phyloP scores from a whole-genome alignment of 1,139 yeast genomes.

The Sugiyamaella sp. region DNA sequence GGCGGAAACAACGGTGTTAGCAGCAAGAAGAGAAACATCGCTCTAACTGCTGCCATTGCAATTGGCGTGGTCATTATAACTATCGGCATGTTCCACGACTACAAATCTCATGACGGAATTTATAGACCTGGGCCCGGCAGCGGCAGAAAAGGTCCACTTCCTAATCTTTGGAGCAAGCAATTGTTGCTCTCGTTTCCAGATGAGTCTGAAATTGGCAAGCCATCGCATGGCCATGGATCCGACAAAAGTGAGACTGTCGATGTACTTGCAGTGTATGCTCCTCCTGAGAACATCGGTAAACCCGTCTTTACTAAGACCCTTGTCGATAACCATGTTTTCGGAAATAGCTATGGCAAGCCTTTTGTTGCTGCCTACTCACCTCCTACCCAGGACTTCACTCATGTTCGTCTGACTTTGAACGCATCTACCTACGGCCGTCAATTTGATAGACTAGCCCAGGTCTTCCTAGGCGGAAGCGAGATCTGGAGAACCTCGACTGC shows the following conservation, averaged over 20 bases:
- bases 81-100: slow-evolving; percentile 7
- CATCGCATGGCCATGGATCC: neutral
- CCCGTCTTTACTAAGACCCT: slow-evolving; percentile 50
- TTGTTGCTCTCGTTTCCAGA: slow-evolving; percentile 2
- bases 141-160: neutral
- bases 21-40: slow-evolving; percentile 4
- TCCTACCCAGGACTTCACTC: slow-evolving; percentile 53
- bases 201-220: neutral
- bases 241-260: slow-evolving; percentile 16
- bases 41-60: slow-evolving; percentile 9
- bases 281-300: slow-evolving; percentile 38
- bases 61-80: slow-evolving; percentile 9
- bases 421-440: slow-evolving; percentile 69
- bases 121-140: neutral
- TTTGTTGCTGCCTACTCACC: slow-evolving; percentile 48
- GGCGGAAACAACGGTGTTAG: neutral
- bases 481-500: slow-evolving; percentile 87
- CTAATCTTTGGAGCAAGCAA: slow-evolving; percentile 9
- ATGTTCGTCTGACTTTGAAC: slow-evolving; percentile 61
- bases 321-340: slow-evolving; percentile 53
- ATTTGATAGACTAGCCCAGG: slow-evolving; percentile 74
- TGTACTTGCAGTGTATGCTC: slow-evolving; percentile 30
- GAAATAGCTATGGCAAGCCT: slow-evolving; percentile 62
- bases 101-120: slow-evolving; percentile 1
- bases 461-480: slow-evolving; percentile 65